Base-by-base conservation (phyloP, 495 filamentous ascomycete species). In the Neurospora sp. region DNA sequence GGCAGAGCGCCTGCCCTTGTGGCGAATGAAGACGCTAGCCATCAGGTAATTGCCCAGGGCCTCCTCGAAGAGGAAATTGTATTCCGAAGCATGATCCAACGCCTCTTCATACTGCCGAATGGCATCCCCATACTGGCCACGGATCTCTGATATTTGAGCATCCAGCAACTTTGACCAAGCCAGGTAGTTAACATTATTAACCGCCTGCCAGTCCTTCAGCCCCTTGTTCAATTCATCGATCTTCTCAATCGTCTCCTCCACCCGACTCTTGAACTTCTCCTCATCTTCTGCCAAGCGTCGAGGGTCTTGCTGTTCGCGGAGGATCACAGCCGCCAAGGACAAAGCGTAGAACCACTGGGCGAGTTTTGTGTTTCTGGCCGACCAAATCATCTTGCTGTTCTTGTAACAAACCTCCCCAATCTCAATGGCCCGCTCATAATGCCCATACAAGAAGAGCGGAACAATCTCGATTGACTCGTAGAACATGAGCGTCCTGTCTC, bases 31-130 rank as follows among this genome's bases (percentile, higher is more conserved):
- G 74, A 91, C 94, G 39, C 91, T 92, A 2, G 89, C 92, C 85
- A 90, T 87, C 44, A 96, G 80, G 82, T 96, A 94, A 77, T 92
- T 90, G 8, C 90, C 87, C 27, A 95, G 87, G 0, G 92, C 94
- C 78, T 97, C 92, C 75, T 97, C 94, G 54, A 96, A 86, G 12
- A 88, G 81, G 79, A 93, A 93, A 71, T 88, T 89, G 80, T 96
- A 88, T 54, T 94, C 85, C 74, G 94, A 88, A 54, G 91, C 91
- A 80, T 96, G 93, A 77, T 97, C 93, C 49, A 94, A 85, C 23
- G 91, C 90, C 73, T 88, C 86, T 82, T 97, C 94, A 76, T 94
- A 96, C 23, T 86, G 83, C 54, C 82, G 83, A 60, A 94, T 87
- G 9, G 91, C 87, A 8, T 82, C 82, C 5, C 88, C 89, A 75